Evolutionary conservation across 2,329 filamentous ascomycete species (phyloP), one percentile per base, ranked within the genome.

Genomic region (Xylaria sp.): DNA sequence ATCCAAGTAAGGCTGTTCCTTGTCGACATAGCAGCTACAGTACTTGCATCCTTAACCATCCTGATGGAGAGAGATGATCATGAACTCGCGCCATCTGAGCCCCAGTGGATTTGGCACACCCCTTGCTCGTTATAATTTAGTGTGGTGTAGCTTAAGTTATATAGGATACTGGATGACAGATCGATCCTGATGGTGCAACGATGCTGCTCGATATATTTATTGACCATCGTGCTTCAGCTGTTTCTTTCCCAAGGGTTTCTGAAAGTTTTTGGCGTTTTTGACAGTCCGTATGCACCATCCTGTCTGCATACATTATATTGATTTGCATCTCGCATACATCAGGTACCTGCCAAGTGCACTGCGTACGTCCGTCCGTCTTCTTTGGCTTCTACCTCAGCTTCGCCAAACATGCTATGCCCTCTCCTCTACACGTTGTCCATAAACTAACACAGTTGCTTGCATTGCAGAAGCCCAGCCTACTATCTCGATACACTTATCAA

Each of bases 51-150:
- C 50, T 60, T 25, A 63, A 37, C 51, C 57, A 63, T 63, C 61
- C 57, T 60, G 35, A 63, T 49, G 45, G 45, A 42, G 47, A 55
- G 57, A 57, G 61, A 63, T 60, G 51, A 57, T 56, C 61, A 57
- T 60, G 57, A 57, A 42, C 61, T 64, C 57, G 46, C 55, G 17
- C 43, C 50, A 37, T 60, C 60, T 56, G 45, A 43, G 57, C 57
- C 61, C 25, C 51, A 31, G 52, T 57, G 56, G 55, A 60, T 59
- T 61, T 50, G 19, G 11, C 25, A 31, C 28, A n/a, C 52, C 57
- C 61, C 61, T 61, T 42, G 57, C 46, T 57, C 46, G 45, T 52
- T 47, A 54, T 42, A 40, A 63, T 62, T 58, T 58, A 55, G 50
- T n/a, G 33, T 51, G 31, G 7, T 11, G 19, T 14, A 4, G 47